These are phyloP conservation scores for Cucurbitaria berberidis DNA, from an alignment of 2,329 filamentous ascomycete species.

Conservation along the genomic window DNA sequence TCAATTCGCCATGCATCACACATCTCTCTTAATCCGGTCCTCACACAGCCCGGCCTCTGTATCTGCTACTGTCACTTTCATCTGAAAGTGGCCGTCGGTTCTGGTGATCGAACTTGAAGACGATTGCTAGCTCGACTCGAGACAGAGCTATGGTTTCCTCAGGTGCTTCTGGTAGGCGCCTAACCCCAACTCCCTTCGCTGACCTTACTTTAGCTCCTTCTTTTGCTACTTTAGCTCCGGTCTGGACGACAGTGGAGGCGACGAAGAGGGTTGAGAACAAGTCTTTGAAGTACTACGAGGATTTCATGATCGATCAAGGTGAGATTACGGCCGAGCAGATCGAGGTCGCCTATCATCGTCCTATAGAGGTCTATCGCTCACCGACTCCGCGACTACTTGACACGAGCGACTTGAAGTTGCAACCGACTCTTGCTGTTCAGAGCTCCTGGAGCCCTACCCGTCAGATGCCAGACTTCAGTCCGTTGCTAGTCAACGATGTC, in stretches of 20 bases:
- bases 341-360: neutral
- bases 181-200: neutral
- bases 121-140: neutral
- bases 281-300: too few species aligned
- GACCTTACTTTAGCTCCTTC: neutral
- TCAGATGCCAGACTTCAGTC: neutral
- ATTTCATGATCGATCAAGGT: too few species aligned
- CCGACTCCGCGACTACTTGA: slow-evolving; percentile 1
- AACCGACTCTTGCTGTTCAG: neutral
- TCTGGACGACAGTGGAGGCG: neutral
- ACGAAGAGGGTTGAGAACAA: neutral
- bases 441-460: neutral
- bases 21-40: neutral
- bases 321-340: too few species aligned
- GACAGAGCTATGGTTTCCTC: neutral
- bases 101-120: neutral
- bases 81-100: neutral
- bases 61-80: neutral
- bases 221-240: neutral
- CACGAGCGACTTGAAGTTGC: neutral
- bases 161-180: neutral
- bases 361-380: neutral
- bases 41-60: neutral
- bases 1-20: neutral
- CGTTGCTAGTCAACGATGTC: neutral